Base-by-base conservation (phyloP, 148 eudicot genomes). In the Chenopodium berlandieri region DNA sequence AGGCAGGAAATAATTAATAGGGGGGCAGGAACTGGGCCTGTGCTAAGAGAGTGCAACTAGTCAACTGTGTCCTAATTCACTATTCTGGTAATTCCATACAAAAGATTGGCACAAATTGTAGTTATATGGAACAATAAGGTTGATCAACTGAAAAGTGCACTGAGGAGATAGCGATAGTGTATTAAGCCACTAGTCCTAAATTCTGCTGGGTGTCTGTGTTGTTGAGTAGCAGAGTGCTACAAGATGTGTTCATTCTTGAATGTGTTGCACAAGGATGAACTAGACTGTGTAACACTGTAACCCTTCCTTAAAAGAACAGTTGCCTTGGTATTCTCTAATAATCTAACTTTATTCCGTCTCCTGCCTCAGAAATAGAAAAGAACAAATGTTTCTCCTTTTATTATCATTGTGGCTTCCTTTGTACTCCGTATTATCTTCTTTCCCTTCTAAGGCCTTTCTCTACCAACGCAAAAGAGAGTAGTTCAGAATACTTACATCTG, bases 401-500 rank as follows among this genome's bases (percentile, higher is more conserved):
- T 25, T 20, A 27, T 25, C 64, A 68, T 7, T 31, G 20, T 68
- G 19, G 7, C 25, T 31, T 23, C 70, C 72, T 47, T 25, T 69
- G 19, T 22, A 32, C 72, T 47, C 16, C 34, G 9, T 12, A 52
- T 68, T 47, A 34, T 34, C 20, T 73, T 8, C 20, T 40, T 62
- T 23, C 74, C 5, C 40, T 20, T 20, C 25, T 37, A 71, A 0
- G 48, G 25, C 56, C 52, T 0, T 23, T 13, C 8, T 72, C 14
- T 73, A 40, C 5, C 76, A 47, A 6, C 20, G n/a, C 58, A 23
- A 44, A 40, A 79, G 7, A 48, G 0, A 44, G 37, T n/a, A 27
- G 22, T 62, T 71, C 20, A 60, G 16, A 25, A 70, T 74, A 83
- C 94, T 90, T 81, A 91, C 92, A 83, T 91, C 94, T 20, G 71